These are phyloP conservation scores for Sechiopsis laciniata DNA, from an alignment of 306 rosid genomes.

Conservation along the genomic window DNA sequence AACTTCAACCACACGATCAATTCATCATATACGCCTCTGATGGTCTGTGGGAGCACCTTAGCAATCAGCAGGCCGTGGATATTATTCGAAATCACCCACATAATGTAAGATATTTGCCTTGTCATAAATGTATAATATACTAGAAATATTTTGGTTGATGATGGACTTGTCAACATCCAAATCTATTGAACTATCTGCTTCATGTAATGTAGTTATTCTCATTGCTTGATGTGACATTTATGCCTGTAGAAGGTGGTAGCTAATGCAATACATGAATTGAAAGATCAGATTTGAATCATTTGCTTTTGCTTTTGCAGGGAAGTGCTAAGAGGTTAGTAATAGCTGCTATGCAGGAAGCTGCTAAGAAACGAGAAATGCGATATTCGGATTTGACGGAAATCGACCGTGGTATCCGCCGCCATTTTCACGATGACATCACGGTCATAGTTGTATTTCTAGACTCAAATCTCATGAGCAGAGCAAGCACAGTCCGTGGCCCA, in stretches of 20 bases:
- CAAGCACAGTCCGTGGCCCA: conserved; percentile 53
- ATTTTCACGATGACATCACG: conserved; percentile 85
- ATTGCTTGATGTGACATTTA: too few relatives aligned
- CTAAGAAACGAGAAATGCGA: conserved; percentile 89
- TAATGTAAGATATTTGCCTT: conserved; percentile 39
- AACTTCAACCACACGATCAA: conserved; percentile 62
- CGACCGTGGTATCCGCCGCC: conserved; percentile 84
- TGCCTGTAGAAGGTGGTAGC: too few relatives aligned
- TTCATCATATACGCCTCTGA: conserved; percentile 88
- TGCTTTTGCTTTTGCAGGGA: conserved; percentile 46
- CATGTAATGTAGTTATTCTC: too few relatives aligned
- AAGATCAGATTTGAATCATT: neutral
- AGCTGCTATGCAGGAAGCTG: conserved; percentile 78
- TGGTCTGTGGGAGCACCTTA: conserved; percentile 91
- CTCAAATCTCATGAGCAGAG: conserved; percentile 68
- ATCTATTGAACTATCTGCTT: neutral
- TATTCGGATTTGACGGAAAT: conserved; percentile 82
- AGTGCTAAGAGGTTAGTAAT: conserved; percentile 75
- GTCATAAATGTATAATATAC: too few relatives aligned
- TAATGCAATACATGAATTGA: neutral
- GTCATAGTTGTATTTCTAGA: conserved; percentile 71
- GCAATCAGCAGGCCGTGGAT: conserved; percentile 85
- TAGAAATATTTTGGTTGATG: neutral
- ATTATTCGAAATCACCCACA: conserved; percentile 64
- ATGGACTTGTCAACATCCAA: neutral